phyloP scores from a whole-genome alignment of 2,329 filamentous ascomycete genomes.

The Trichoderma sp. region DNA sequence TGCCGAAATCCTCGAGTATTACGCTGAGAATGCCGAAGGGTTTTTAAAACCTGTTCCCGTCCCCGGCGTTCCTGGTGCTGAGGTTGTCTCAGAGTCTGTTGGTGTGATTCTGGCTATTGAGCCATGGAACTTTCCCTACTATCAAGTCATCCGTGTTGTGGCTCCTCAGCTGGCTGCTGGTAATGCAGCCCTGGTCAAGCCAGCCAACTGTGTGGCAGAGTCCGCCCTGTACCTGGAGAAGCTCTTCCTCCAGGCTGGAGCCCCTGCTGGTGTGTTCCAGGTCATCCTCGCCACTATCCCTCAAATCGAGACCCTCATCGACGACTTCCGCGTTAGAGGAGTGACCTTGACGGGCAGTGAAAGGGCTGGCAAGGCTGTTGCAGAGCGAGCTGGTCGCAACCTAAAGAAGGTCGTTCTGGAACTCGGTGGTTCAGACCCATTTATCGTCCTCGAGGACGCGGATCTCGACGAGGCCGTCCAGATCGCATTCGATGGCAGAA shows the following conservation, averaged over 20 bases:
- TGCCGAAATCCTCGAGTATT: background rate
- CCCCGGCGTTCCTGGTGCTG: background rate
- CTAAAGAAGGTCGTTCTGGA: conserved; percentile 73
- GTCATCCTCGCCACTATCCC: conserved; percentile 48
- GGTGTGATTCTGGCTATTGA: conserved; percentile 51
- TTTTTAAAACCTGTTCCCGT: background rate
- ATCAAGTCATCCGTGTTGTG: conserved; percentile 76
- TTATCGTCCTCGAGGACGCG: conserved; percentile 70
- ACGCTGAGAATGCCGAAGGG: background rate
- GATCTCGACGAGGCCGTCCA: conserved; percentile 53
- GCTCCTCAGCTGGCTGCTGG: conserved; percentile 65
- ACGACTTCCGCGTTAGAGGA: conserved; percentile 7
- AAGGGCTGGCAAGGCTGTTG: conserved; percentile 58
- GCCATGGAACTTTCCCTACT: conserved; percentile 76
- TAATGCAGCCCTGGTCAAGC: conserved; percentile 67
- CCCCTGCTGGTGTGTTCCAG: conserved; percentile 66
- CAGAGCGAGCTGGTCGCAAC: conserved; percentile 47
- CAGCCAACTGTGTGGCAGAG: conserved; percentile 68
- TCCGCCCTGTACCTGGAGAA: conserved; percentile 59
- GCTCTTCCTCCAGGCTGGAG: conserved; percentile 67
- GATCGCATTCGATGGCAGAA: background rate
- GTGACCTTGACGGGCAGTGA: conserved; percentile 13
- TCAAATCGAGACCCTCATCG: conserved; percentile 33
- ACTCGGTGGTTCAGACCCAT: conserved; percentile 70
- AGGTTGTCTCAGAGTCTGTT: background rate